Evolutionary conservation across 305 asterid genomes (phyloP), one percentile per base, ranked within the genome.

Genomic region (Rubia occidens): DNA sequence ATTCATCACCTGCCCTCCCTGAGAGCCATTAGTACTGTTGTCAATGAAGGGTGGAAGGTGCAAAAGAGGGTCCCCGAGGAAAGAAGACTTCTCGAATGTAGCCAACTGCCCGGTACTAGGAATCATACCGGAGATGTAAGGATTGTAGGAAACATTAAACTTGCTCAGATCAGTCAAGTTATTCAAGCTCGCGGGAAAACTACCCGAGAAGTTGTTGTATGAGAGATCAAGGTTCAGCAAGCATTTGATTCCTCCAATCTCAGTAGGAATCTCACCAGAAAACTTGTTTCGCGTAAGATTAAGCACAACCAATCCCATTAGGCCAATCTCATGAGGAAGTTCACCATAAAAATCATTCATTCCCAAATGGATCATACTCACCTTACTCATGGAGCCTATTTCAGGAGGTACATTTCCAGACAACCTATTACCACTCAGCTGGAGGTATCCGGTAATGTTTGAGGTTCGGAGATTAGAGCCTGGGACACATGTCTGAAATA

Each of bases 131-230:
- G 91, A 80, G 56, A 95, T 80, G 8, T 70, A 73, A 0, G 88
- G 91, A 61, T 95, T 95, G 85, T 89, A 89, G 17, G 99, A 95
- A 51, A 94, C 64, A 79, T 95, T 95, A 85, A 95, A 95, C 87
- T 87, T 95, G 75, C 72, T 94, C 71, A 94, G 70, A 63, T 91
- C 96, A 45, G 70, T 64, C 85, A 94, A 78, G 71, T 84, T 80
- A 74, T 81, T 83, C 81, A 91, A 79, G 75, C 81, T 89, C 21
- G 68, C 77, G 0, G 99, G 99, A 66, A 94, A 89, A 17, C 42
- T 9, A 17, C 99, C 97, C 2, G 97, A 91, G 82, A 94, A 94
- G 68, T 91, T 89, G 81, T 94, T 91, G 47, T 78, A 76, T 1
- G 99, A 91, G 60, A 94, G 67, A 79, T 94, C 99, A 17, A 94